A percentile compares a stretch with the other conserved stretches of the same genome.
phyloP scores from a whole-genome alignment of 1,284 basidiomycete species.

The Ceratobasidium theobromae region DNA sequence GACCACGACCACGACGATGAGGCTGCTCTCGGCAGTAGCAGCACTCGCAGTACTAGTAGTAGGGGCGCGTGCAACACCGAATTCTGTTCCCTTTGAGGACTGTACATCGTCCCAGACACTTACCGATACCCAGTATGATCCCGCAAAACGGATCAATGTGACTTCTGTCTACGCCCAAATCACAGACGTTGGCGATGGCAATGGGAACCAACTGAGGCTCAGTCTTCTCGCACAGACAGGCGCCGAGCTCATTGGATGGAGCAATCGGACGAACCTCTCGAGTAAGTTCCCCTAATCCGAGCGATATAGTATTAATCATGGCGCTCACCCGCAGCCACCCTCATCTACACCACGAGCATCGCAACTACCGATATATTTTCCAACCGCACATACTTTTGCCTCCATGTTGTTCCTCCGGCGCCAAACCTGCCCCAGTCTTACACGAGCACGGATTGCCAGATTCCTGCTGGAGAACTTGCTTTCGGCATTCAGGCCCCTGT shows the following conservation, averaged over 20 bases:
- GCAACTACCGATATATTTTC: constrained; percentile 74
- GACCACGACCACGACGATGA: constrained; percentile 11
- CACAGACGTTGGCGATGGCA: constrained; percentile 45
- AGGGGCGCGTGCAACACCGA: constrained; percentile 8
- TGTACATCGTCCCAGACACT: constrained; percentile 16
- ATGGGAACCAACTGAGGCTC: constrained; percentile 47
- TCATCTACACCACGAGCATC: constrained; percentile 79
- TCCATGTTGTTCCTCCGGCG: constrained; percentile 70
- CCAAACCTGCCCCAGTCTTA: constrained; percentile 52
- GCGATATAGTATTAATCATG: constrained; percentile 33
- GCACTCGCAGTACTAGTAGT: not conserved
- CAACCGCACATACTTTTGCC: constrained; percentile 73
- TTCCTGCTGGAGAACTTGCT: constrained; percentile 74
- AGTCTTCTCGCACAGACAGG: constrained; percentile 61
- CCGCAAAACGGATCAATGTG: constrained; percentile 61
- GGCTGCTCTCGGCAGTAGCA: constrained; percentile 6
- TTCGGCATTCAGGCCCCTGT: constrained; percentile 78
- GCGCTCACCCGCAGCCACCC: constrained; percentile 58
- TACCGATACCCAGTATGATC: constrained; percentile 10
- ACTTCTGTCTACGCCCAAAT: constrained; percentile 75
- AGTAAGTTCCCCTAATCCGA: no score
- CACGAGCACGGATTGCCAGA: constrained; percentile 63
- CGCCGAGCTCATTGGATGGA: constrained; percentile 59
- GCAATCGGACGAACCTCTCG: constrained; percentile 63
- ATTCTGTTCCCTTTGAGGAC: constrained; percentile 5